phyloP scores from a whole-genome alignment of 331 rosid genomes.

The Cydonia oblonga region DNA sequence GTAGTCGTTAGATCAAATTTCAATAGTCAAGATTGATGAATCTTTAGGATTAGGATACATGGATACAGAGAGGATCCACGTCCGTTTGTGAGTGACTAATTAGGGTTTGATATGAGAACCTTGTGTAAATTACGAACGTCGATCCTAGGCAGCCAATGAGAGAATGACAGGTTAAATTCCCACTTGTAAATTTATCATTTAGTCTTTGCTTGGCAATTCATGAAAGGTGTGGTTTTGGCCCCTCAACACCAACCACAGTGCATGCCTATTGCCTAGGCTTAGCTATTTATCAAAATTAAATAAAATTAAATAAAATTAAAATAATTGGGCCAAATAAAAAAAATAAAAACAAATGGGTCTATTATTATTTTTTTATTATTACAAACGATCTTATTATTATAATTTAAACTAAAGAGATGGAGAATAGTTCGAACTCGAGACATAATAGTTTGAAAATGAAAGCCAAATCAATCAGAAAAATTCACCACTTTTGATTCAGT shows the following conservation, averaged over 20 bases:
- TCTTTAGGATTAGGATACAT: too few species aligned
- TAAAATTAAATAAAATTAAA: too few species aligned
- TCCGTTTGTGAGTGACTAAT: too few species aligned
- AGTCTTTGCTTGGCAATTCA: neutral
- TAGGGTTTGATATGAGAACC: neutral
- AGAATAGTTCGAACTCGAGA: too few species aligned
- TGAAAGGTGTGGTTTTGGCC: slow-evolving; percentile 29
- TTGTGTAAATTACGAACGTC: neutral
- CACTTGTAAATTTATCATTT: neutral
- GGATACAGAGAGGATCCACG: too few species aligned
- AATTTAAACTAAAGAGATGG: too few species aligned
- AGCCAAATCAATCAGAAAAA: too few species aligned
- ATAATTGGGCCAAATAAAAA: too few species aligned
- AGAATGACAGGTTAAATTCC: neutral
- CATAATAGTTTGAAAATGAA: too few species aligned
- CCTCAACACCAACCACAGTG: slow-evolving; percentile 46
- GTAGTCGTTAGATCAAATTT: fast-evolving
- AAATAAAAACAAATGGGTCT: too few species aligned
- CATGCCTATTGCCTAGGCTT: slow-evolving; percentile 45
- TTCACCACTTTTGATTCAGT: neutral
- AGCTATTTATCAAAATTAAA: neutral
- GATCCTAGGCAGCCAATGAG: neutral
- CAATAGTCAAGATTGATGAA: fast-evolving
- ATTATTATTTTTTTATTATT: too few species aligned
- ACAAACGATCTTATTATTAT: too few species aligned